Conservation (phyloP, 2,329 filamentous ascomycete genomes). For the Aspergillus glaucus region DNA sequence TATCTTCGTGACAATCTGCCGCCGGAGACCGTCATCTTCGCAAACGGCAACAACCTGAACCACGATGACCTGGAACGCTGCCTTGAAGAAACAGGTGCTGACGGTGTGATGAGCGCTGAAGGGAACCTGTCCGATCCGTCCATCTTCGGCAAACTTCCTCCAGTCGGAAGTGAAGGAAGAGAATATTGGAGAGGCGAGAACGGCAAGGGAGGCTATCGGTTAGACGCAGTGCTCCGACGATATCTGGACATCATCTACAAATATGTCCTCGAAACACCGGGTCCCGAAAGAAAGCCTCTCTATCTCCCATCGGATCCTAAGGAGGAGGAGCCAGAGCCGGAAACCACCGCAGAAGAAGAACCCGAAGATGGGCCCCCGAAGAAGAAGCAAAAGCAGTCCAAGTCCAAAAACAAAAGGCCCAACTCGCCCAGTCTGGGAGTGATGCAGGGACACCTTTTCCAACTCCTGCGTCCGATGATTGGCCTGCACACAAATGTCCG, state of each 20-base stretch:
- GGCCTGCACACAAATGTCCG: conserved; percentile 73
- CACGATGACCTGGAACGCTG: conserved; percentile 71
- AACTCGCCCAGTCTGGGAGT: conserved; percentile 62
- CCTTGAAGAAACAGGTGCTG: conserved; percentile 75
- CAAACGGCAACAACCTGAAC: conserved; percentile 89
- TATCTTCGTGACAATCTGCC: conserved; percentile 79
- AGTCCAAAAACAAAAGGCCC: conserved; percentile 42
- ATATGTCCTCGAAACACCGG: conserved; percentile 62
- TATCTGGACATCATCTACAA: conserved; percentile 87
- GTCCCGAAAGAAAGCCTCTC: conserved; percentile 61
- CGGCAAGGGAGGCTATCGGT: conserved; percentile 75
- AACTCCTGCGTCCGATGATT: conserved; percentile 78
- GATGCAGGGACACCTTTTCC: conserved; percentile 90
- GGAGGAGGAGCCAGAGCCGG: conserved; percentile 13
- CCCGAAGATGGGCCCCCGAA: conserved; percentile 45
- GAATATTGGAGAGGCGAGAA: conserved; percentile 83
- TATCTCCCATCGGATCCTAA: conserved; percentile 57
- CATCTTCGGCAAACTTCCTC: conserved; percentile 68
- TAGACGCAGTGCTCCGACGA: conserved; percentile 79
- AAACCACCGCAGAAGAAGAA: conserved; percentile 25
- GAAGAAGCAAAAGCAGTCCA: conserved; percentile 36
- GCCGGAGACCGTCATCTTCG: conserved; percentile 84
- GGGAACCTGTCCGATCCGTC: conserved; percentile 88
- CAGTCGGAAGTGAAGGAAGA: conserved; percentile 57
- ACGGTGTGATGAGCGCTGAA: conserved; percentile 93